phyloP scores from a whole-genome alignment of 495 filamentous ascomycete genomes.

The Gamarada debralockiae region DNA sequence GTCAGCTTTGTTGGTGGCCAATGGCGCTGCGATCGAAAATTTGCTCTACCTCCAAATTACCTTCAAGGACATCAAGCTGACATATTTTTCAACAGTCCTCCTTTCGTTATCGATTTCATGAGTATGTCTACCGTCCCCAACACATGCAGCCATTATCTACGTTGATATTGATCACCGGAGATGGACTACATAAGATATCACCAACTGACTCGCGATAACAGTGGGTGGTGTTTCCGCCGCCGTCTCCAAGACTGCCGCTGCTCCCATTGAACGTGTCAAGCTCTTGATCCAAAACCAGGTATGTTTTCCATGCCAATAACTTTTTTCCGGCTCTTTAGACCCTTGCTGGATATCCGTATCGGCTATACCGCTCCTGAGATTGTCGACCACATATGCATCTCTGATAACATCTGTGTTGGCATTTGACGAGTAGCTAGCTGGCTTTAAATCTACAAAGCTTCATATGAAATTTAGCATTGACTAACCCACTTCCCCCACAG shows the following conservation, averaged over 20 bases:
- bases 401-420: neutral
- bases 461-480: neutral
- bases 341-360: conserved; percentile 15
- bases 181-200: conserved; percentile 23
- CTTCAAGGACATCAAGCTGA: conserved; percentile 30
- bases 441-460: conserved; percentile 7
- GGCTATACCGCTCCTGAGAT: conserved; percentile 7
- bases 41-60: conserved; percentile 20
- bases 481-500: conserved; percentile 42
- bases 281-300: conserved; percentile 99
- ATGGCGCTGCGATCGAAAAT: conserved; percentile 25
- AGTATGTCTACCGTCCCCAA: conserved; percentile 63
- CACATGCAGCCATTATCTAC: conserved; percentile 1
- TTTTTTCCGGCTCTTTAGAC: conserved; percentile 1
- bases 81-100: conserved; percentile 31
- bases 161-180: conserved; percentile 6
- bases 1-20: conserved; percentile 20
- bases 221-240: conserved; percentile 99
- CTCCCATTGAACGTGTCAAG: conserved; percentile 99
- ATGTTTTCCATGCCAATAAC: conserved; percentile 33
- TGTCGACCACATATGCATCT: neutral
- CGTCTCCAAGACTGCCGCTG: conserved; percentile 99
- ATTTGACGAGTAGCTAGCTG: neutral
- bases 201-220: conserved; percentile 38
- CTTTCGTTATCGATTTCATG: conserved; percentile 90